Percentiles rank a stretch among this genome's conserved stretches.
Conservation (phyloP, 768 basidiomycete species). For the Russula earlei region DNA sequence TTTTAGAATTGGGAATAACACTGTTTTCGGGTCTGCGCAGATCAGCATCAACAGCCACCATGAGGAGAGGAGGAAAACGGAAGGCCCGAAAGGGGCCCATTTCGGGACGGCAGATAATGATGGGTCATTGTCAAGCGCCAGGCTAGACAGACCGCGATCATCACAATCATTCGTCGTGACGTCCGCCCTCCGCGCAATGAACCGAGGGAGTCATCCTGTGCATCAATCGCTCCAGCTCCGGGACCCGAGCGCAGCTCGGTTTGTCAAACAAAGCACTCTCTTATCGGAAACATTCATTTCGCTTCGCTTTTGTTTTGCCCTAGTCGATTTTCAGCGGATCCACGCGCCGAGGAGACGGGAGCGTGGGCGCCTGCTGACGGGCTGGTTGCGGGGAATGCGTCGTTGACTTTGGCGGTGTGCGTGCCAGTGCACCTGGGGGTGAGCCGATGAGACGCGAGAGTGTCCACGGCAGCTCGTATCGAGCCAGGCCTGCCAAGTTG, state of each 20-base stretch:
- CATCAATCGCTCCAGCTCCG: background rate
- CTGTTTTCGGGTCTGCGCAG: background rate
- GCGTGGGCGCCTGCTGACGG: background rate
- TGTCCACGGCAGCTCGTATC: constrained; percentile 74
- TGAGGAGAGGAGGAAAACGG: background rate
- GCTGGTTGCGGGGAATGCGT: background rate
- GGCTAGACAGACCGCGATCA: background rate
- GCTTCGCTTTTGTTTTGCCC: no score
- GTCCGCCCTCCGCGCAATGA: background rate
- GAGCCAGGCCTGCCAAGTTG: constrained; percentile 49
- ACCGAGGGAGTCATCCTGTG: background rate
- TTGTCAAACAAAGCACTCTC: background rate
- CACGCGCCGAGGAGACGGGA: constrained; percentile 16
- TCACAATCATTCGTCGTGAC: background rate
- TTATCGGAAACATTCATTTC: background rate
- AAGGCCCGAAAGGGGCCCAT: background rate
- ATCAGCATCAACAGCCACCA: constrained; percentile 8
- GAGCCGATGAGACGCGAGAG: constrained; percentile 69
- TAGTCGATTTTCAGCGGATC: constrained; percentile 15
- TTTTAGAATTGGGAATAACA: background rate
- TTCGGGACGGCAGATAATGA: constrained; percentile 5
- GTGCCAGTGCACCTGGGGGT: constrained; percentile 52
- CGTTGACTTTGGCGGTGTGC: background rate
- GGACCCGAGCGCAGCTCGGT: constrained; percentile 4
- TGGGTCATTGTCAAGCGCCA: constrained; percentile 8